A percentile compares a stretch with the other conserved stretches of the same genome.
Conservation (phyloP, 805 yeast genomes). For the Wickerhamomyces ciferrii region DNA sequence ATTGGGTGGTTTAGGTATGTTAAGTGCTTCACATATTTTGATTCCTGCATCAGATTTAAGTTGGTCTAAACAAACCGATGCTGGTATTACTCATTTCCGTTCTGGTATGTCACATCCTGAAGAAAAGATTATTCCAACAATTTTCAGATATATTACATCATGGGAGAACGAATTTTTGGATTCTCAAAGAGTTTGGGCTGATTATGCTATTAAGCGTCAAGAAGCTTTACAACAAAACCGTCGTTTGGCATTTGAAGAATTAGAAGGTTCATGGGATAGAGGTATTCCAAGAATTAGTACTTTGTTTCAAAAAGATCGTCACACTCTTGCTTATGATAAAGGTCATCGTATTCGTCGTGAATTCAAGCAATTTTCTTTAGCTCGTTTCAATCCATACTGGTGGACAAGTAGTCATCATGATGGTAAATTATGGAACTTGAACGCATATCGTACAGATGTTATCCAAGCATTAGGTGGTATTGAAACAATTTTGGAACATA, state of each 20-base stretch:
- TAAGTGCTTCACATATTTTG: slow-evolving; percentile 92
- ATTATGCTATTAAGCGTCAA: slow-evolving; percentile 82
- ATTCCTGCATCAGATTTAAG: slow-evolving; percentile 90
- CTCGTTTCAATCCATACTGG: slow-evolving; percentile 88
- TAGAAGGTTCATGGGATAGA: slow-evolving; percentile 94
- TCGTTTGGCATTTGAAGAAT: slow-evolving; percentile 84
- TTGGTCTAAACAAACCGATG: slow-evolving; percentile 91
- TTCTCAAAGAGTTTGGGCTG: slow-evolving; percentile 97
- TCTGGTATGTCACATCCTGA: slow-evolving; percentile 88
- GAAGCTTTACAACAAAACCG: slow-evolving; percentile 85
- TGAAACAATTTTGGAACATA: slow-evolving; percentile 92
- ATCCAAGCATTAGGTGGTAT: slow-evolving; percentile 97
- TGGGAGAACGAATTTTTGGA: slow-evolving; percentile 97
- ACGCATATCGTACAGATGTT: slow-evolving; percentile 90
- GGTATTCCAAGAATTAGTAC: slow-evolving; percentile 97
- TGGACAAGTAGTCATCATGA: slow-evolving; percentile 94
- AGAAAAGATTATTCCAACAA: slow-evolving; percentile 81
- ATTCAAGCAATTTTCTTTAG: slow-evolving; percentile 66
- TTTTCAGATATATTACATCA: slow-evolving; percentile 85
- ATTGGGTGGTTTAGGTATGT: slow-evolving; percentile 95
- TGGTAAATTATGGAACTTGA: slow-evolving; percentile 92
- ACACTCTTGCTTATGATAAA: slow-evolving; percentile 89
- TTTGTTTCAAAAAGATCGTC: slow-evolving; percentile 89
- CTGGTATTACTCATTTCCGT: slow-evolving; percentile 91
- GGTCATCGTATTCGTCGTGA: slow-evolving; percentile 84